Evolutionary conservation across 2,329 filamentous ascomycete species (phyloP).

Genomic region (Zymoseptoria ardabiliae): DNA sequence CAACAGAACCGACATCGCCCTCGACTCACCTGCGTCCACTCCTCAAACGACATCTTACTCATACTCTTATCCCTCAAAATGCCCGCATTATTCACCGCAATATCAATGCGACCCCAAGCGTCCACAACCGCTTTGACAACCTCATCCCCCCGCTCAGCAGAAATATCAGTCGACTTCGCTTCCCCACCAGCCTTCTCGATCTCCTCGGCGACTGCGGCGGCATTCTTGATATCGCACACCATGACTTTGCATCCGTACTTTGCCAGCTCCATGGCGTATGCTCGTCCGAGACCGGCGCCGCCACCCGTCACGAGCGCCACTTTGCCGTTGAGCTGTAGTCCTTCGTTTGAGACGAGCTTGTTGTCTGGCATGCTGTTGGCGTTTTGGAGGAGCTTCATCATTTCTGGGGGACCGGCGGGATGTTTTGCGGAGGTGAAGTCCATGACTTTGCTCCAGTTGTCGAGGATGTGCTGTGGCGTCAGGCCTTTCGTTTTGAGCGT

Average conservation of each 20-base stretch:
- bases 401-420: slow-evolving; percentile 75
- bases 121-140: slow-evolving; percentile 90
- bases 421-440: slow-evolving; percentile 59
- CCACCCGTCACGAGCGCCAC: slow-evolving; percentile 81
- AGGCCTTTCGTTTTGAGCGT: slow-evolving; percentile 54
- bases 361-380: slow-evolving; percentile 90
- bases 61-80: slow-evolving; percentile 97
- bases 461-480: slow-evolving; percentile 32
- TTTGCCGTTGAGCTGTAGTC: slow-evolving; percentile 83
- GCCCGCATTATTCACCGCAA: slow-evolving; percentile 87
- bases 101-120: slow-evolving; percentile 83
- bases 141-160: slow-evolving; percentile 79
- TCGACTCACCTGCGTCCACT: slow-evolving; percentile 61
- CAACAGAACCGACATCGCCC: not conserved
- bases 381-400: slow-evolving; percentile 73
- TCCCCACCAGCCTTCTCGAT: slow-evolving; percentile 83
- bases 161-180: slow-evolving; percentile 84
- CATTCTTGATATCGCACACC: slow-evolving; percentile 86
- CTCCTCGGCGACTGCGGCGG: slow-evolving; percentile 80
- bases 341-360: slow-evolving; percentile 91
- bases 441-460: slow-evolving; percentile 70
- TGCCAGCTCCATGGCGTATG: slow-evolving; percentile 79
- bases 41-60: slow-evolving; percentile 85
- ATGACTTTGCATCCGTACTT: slow-evolving; percentile 80
- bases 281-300: slow-evolving; percentile 81